Evolutionary conservation across 805 yeast species (phyloP), one percentile per base, ranked within the genome.

Genomic region (Spathaspora arborariae): DNA sequence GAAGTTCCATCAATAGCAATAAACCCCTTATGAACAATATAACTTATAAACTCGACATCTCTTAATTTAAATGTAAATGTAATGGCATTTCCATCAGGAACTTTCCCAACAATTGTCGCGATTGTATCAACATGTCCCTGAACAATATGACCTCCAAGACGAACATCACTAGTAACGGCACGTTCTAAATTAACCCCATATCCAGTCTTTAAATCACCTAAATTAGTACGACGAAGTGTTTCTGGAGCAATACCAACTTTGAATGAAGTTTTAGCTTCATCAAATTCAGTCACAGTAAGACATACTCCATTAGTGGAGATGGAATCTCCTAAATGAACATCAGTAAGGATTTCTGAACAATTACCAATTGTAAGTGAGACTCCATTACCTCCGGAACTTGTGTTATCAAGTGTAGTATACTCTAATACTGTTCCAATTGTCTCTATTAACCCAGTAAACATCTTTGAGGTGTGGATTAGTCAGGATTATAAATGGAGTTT

Each of bases 361-460:
- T 85, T 80, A 1, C 72, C 70, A 33, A 92, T 78, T 2, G 80
- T 78, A 35, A 90, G 59, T 0, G 96, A 80, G 8, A 82, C 85
- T 13, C 96, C 96, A 51, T 81, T 76, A 2, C 88, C 91, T 2
- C 88, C 90, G 2, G 81, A 64, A 34, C 63, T 69, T 1, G 82
- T 51, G 6, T 59, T 50, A 51, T 86, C 92, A 6, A 65, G 57
- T 33, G 60, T 58, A 26, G 63, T 62, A 51, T 76, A 76, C 51
- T 76, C 81, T 10, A 59, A 50, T 4, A 87, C 82, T 1, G 80
- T 74, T 8, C 97, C 98, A 22, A 90, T 81, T 33, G 74, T 73
- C 62, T 92, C 99, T 3, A 92, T 95, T 39, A 92, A 81, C 24
- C 99, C 99, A 0, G 99, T 92, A 57, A 92, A 92, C 99, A 92